Evolutionary conservation across 495 filamentous ascomycete species (phyloP).

Genomic region (Penicillium ochrochloron): DNA sequence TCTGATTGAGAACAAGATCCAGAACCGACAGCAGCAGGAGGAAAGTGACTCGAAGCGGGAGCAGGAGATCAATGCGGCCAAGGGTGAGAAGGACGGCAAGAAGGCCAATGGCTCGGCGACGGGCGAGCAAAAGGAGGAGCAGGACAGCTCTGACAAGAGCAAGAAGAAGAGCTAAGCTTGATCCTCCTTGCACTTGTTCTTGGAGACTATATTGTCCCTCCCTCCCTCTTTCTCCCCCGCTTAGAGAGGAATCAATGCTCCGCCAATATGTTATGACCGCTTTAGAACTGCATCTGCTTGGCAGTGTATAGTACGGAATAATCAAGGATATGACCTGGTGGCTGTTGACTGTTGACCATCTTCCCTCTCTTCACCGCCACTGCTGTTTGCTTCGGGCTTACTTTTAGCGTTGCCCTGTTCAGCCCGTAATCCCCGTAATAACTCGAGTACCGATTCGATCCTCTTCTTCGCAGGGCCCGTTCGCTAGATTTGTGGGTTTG

Average conservation of each 20-base stretch:
- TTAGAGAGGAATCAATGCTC: slow-evolving; percentile 24
- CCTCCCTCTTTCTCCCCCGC: neutral
- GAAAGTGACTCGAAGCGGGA: slow-evolving; percentile 87
- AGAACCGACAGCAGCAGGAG: slow-evolving; percentile 95
- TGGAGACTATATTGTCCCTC: neutral
- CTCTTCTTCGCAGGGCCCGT: neutral
- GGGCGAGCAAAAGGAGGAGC: slow-evolving; percentile 69
- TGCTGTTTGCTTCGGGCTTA: neutral
- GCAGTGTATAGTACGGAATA: slow-evolving; percentile 40
- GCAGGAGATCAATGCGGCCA: slow-evolving; percentile 59
- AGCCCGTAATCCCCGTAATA: neutral
- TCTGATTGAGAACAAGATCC: slow-evolving; percentile 99
- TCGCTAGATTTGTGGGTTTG: neutral
- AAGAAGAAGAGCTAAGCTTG: slow-evolving; percentile 60
- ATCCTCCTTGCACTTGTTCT: slow-evolving; percentile 12
- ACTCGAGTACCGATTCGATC: neutral
- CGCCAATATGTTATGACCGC: slow-evolving; percentile 38
- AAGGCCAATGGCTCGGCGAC: slow-evolving; percentile 61
- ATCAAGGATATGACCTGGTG: slow-evolving; percentile 25
- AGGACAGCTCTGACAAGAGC: slow-evolving; percentile 62
- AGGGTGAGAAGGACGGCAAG: slow-evolving; percentile 69
- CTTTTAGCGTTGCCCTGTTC: neutral
- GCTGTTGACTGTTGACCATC: neutral
- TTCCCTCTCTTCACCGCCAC: neutral
- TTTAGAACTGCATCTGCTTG: slow-evolving; percentile 29